Percentiles rank a stretch among this genome's conserved stretches.
Conservation (phyloP, 2,329 filamentous ascomycete species). For the Phialophora verrucosa region DNA sequence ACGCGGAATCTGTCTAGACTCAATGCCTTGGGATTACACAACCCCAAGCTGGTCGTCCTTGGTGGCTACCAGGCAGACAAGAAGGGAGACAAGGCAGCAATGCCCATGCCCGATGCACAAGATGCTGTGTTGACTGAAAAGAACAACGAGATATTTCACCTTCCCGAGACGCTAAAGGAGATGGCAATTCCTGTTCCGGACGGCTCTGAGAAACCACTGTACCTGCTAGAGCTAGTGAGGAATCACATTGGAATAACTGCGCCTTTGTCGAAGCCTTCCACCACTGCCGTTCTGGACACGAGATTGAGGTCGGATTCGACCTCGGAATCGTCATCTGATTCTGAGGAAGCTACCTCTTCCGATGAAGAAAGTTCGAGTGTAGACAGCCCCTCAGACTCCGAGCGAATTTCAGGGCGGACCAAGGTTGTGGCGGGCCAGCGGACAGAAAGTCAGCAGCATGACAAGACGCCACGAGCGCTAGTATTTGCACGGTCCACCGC, state of each 20-base stretch:
- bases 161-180: slow-evolving; percentile 70
- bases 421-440: too few species aligned
- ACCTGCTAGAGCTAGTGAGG: slow-evolving; percentile 77
- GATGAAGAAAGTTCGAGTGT: slow-evolving; percentile 3
- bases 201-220: slow-evolving; percentile 76
- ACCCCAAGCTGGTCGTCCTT: slow-evolving; percentile 67
- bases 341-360: slow-evolving; percentile 52
- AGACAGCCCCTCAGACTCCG: not conserved
- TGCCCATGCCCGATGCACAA: not conserved
- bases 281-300: not conserved
- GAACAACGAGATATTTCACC: slow-evolving; percentile 54
- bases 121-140: slow-evolving; percentile 46
- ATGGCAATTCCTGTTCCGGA: slow-evolving; percentile 71
- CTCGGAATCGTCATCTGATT: slow-evolving; percentile 40
- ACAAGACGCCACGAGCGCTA: slow-evolving; percentile 86
- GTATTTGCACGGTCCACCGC: slow-evolving; percentile 92
- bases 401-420: not conserved
- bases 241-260: slow-evolving; percentile 49
- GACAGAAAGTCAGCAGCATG: slow-evolving; percentile 60
- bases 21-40: slow-evolving; percentile 73
- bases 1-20: slow-evolving; percentile 88
- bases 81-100: not conserved
- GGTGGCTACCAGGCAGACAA: slow-evolving; percentile 4
- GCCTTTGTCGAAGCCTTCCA: not conserved
- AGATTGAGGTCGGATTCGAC: slow-evolving; percentile 41